Evolutionary conservation across 257 asterid genomes (phyloP).

Genomic region (Nicotiana sylvestris): DNA sequence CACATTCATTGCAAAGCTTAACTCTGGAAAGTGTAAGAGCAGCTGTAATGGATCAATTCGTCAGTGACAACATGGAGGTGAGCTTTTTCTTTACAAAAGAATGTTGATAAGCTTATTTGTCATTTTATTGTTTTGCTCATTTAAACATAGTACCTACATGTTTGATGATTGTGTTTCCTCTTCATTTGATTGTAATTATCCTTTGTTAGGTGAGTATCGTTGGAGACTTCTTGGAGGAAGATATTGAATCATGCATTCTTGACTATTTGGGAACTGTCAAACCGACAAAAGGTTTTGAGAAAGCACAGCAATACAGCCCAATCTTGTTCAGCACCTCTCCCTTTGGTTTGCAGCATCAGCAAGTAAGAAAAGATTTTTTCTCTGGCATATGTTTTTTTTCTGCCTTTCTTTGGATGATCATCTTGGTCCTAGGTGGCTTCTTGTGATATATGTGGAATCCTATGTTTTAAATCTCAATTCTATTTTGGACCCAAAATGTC

Average conservation of each 20-base stretch:
- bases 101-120: constrained; percentile 15
- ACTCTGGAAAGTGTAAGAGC: constrained; percentile 77
- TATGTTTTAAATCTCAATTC: not conserved
- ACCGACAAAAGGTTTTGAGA: constrained; percentile 69
- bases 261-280: constrained; percentile 89
- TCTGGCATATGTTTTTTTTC: not conserved
- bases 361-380: constrained; percentile 44
- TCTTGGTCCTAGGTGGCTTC: not conserved
- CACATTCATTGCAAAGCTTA: constrained; percentile 70
- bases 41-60: constrained; percentile 95
- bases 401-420: not conserved
- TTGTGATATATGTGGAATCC: not conserved
- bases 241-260: constrained; percentile 85
- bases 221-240: constrained; percentile 97
- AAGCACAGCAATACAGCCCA: constrained; percentile 63
- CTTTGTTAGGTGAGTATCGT: constrained; percentile 82
- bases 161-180: constrained; percentile 9
- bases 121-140: not conserved
- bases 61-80: constrained; percentile 96
- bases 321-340: constrained; percentile 59
- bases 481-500: not conserved
- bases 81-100: not conserved
- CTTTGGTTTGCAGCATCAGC: constrained; percentile 80
- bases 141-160: constrained; percentile 6
- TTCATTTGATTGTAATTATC: constrained; percentile 17